These are phyloP conservation scores for Hondaea fermentalgiana DNA, from an alignment of 108 stramenopile species.

Conservation along the genomic window DNA sequence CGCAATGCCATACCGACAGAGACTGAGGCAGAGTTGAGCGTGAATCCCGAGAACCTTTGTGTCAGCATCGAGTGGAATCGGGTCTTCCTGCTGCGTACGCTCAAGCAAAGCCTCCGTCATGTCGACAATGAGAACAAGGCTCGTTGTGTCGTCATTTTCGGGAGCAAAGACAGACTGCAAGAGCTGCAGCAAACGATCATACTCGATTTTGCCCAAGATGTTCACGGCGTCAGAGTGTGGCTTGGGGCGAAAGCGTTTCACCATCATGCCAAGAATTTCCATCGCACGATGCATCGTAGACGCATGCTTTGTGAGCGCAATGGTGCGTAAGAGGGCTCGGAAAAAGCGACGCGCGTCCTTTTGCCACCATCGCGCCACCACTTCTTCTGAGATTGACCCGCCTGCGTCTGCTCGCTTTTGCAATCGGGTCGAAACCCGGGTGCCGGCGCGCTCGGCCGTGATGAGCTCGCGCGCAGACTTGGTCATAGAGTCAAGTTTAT, in stretches of 20 bases:
- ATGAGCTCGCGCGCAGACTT: neutral
- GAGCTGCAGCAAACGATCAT: neutral
- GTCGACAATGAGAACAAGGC: neutral
- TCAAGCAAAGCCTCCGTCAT: neutral
- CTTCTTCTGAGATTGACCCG: neutral
- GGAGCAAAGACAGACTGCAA: neutral
- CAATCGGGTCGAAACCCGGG: neutral
- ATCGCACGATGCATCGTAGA: neutral
- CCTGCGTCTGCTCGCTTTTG: neutral
- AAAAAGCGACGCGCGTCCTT: neutral
- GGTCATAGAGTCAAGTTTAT: neutral
- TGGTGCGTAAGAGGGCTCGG: neutral
- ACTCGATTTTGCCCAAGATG: neutral
- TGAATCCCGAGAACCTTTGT: neutral
- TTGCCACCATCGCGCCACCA: neutral
- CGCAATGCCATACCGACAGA: neutral
- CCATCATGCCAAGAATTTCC: constrained; percentile 16
- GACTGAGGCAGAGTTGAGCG: neutral
- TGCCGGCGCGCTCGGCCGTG: neutral
- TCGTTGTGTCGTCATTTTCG: neutral
- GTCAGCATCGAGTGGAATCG: neutral
- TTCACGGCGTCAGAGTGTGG: neutral
- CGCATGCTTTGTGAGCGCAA: neutral
- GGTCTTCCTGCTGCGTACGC: neutral
- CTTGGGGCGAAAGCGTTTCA: neutral